phyloP scores from a whole-genome alignment of 1,139 yeast genomes.

The Candida mesenterica region DNA sequence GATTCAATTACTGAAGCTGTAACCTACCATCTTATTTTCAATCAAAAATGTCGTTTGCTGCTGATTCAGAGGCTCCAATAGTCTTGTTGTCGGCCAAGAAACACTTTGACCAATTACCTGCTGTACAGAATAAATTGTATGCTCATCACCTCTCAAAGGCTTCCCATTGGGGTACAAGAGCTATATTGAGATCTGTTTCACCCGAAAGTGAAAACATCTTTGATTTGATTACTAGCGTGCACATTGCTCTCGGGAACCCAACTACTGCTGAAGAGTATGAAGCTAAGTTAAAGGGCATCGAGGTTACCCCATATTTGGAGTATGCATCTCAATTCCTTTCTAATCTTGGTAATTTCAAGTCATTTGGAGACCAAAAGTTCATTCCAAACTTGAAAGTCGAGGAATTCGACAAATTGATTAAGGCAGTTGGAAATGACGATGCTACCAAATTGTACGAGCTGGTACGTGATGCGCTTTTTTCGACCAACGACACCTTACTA shows the following conservation, averaged over 20 bases:
- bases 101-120: slow-evolving; percentile 42
- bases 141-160: slow-evolving; percentile 85
- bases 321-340: slow-evolving; percentile 78
- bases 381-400: slow-evolving; percentile 57
- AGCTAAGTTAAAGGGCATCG: slow-evolving; percentile 22
- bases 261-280: slow-evolving; percentile 42
- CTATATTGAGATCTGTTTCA: slow-evolving; percentile 78
- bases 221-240: slow-evolving; percentile 63
- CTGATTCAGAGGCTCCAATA: slow-evolving; percentile 47
- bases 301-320: slow-evolving; percentile 56
- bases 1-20: too few relatives aligned
- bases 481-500: slow-evolving; percentile 50
- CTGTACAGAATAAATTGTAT: slow-evolving; percentile 47
- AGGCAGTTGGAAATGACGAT: slow-evolving; percentile 36
- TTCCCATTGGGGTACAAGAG: slow-evolving; percentile 78
- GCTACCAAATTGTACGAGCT: slow-evolving; percentile 39
- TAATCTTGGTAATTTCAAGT: slow-evolving; percentile 83
- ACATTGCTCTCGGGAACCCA: slow-evolving; percentile 50
- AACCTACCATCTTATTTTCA: too few relatives aligned
- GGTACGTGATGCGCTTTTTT: slow-evolving; percentile 51
- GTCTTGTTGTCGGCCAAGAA: slow-evolving; percentile 42
- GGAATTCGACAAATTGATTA: slow-evolving; percentile 49
- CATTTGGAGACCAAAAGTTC: slow-evolving; percentile 86
- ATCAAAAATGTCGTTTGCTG: slow-evolving; percentile 14
- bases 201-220: slow-evolving; percentile 75